A percentile compares a stretch with the other conserved stretches of the same genome.
Conservation (phyloP, 2,329 filamentous ascomycete genomes). For the Microascus cirrosus region DNA sequence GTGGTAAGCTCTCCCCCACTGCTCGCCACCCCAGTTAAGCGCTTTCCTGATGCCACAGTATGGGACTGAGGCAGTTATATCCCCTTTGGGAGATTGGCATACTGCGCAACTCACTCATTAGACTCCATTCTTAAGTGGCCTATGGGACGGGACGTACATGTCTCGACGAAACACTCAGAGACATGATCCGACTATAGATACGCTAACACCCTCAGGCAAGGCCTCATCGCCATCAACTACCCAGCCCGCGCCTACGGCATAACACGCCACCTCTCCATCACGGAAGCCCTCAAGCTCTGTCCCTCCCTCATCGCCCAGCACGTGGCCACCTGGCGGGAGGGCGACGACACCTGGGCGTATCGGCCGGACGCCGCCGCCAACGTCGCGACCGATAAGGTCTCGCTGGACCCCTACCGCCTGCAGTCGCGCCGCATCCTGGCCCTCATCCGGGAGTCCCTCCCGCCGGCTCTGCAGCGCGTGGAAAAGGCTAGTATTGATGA, state of each 20-base stretch:
- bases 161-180: no score
- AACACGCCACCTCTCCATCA: slow-evolving; percentile 63
- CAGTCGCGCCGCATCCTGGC: slow-evolving; percentile 75
- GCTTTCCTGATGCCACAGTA: neutral
- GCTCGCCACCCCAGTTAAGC: neutral
- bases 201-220: slow-evolving; percentile 49
- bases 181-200: no score
- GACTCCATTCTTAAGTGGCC: neutral
- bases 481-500: slow-evolving; percentile 96
- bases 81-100: neutral
- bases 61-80: no score
- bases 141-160: neutral
- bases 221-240: slow-evolving; percentile 93
- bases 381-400: slow-evolving; percentile 86
- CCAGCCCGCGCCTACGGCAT: slow-evolving; percentile 74
- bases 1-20: slow-evolving; percentile 43
- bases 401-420: slow-evolving; percentile 79
- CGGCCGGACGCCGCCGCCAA: slow-evolving; percentile 67
- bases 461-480: slow-evolving; percentile 58
- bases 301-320: slow-evolving; percentile 79
- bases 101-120: neutral
- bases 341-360: slow-evolving; percentile 87
- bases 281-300: slow-evolving; percentile 78
- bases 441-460: slow-evolving; percentile 63
- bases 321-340: slow-evolving; percentile 89